Base-by-base conservation (phyloP, 345 rosid species). In the Aurinia saxatilis region DNA sequence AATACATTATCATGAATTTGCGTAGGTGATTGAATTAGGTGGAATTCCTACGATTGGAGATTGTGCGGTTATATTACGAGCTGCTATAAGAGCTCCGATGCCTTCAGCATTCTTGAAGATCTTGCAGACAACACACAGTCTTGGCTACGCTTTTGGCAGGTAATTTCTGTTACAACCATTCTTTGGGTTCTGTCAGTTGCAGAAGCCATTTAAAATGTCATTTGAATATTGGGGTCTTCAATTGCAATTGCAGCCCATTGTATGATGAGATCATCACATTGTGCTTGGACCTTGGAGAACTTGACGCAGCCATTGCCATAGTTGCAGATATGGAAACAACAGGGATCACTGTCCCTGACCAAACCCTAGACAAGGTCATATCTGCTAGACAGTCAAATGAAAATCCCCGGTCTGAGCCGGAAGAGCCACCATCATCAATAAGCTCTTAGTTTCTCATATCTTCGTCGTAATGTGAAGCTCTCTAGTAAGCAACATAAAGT, bases 41-140 rank as follows among this genome's bases (percentile, higher is more conserved):
- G 98, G 95, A 72, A 76, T 68, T 36, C 96, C 98, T 5, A 89
- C 93, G 2, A 71, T 89, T 54, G 96, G 91, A 9, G 98, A 92
- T 61, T 89, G 95, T 73, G 98, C 98, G 12, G 73, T 84, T 78
- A 85, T 89, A 66, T 31, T 92, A 59, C 82, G 87, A 37, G 93
- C 95, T 61, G 90, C 96, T 29, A 57, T 89, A 72, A 81, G 81
- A 73, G 93, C 90, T 79, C 93, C 95, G 17, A 35, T 89, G 81
- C 98, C 96, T 72, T 81, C 96, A 65, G 85, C 84, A 15, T 92
- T 89, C 80, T 79, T 83, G 82, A 83, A 77, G 81, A 87, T 89
- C 80, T 78, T 92, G 75, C 95, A 82, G 77, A 87, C 70, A 10
- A 66, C 90, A 10, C 98, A 89, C 70, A 67, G 79, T 67, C 83